These are phyloP conservation scores for Luzula sylvatica DNA, from an alignment of 176 grass and related monocot genomes.

Conservation along the genomic window DNA sequence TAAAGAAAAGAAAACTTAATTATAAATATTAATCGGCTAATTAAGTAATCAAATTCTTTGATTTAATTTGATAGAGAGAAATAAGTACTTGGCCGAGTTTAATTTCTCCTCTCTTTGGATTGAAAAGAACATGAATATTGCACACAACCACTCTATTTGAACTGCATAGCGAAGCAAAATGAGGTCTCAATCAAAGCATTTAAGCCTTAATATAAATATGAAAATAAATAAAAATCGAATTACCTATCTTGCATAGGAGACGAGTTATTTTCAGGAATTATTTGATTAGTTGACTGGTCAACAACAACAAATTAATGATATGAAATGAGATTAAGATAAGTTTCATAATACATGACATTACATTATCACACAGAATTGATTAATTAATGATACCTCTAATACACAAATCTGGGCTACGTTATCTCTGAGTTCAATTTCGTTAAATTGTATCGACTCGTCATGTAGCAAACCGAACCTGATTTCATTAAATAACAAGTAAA, in stretches of 20 bases:
- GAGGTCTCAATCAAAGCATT: neutral
- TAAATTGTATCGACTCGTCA: slow-evolving; percentile 80
- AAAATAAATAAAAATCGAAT: slow-evolving; percentile 17
- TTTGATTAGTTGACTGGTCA: slow-evolving; percentile 37
- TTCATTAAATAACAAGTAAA: neutral
- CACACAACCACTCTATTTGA: slow-evolving; percentile 52
- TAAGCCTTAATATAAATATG: neutral
- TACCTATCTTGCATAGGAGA: slow-evolving; percentile 45
- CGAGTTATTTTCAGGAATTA: slow-evolving; percentile 32
- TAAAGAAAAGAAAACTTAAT: slow-evolving; percentile 24
- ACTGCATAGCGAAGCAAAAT: slow-evolving; percentile 27
- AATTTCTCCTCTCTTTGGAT: slow-evolving; percentile 92
- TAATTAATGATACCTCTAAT: slow-evolving; percentile 85
- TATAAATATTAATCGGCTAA: neutral
- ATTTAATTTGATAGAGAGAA: neutral
- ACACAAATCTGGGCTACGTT: slow-evolving; percentile 97
- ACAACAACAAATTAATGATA: slow-evolving; percentile 17
- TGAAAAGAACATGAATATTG: slow-evolving; percentile 92
- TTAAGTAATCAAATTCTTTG: neutral
- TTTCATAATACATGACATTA: no score
- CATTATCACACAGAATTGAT: no score
- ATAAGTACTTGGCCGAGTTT: slow-evolving; percentile 81
- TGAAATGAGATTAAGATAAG: no score
- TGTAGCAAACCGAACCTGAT: slow-evolving; percentile 65
- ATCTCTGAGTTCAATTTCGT: slow-evolving; percentile 68